phyloP scores from a whole-genome alignment of 75 land plant species.

The Selaginella tamariscina region DNA sequence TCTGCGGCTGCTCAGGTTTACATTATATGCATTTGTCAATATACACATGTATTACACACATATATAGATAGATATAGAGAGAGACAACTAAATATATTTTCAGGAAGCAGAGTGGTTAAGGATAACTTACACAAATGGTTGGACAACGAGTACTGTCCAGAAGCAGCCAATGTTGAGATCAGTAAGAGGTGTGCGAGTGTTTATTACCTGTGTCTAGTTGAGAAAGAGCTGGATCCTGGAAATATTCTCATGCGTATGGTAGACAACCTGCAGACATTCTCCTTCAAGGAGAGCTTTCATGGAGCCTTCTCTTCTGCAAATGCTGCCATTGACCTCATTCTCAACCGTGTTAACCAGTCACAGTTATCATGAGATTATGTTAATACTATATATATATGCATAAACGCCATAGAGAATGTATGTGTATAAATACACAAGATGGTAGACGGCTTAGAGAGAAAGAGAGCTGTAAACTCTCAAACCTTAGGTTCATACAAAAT shows the following conservation, averaged over 20 bases:
- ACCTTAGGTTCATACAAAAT: too few relatives aligned
- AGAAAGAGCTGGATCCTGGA: conserved; percentile 60
- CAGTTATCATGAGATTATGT: too few relatives aligned
- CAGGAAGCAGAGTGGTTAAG: conserved; percentile 95
- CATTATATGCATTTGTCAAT: neutral
- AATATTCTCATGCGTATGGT: conserved; percentile 85
- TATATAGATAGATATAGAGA: too few relatives aligned
- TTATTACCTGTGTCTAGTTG: conserved; percentile 52
- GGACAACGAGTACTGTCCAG: conserved; percentile 66
- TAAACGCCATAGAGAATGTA: too few relatives aligned
- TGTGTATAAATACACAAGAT: too few relatives aligned
- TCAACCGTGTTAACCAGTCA: too few relatives aligned
- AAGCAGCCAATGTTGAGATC: conserved; percentile 74
- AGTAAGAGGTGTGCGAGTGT: conserved; percentile 76
- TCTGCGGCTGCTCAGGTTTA: conserved; percentile 19
- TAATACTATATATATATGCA: too few relatives aligned
- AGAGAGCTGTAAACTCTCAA: too few relatives aligned
- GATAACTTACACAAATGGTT: conserved; percentile 41
- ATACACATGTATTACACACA: neutral
- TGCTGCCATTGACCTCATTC: conserved; percentile 72
- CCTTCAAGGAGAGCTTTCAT: conserved; percentile 91
- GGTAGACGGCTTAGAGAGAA: too few relatives aligned
- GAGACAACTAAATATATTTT: conserved; percentile 5
- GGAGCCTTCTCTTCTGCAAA: conserved; percentile 92
- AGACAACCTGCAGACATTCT: conserved; percentile 58